Evolutionary conservation across 768 basidiomycete genomes (phyloP), one percentile per base, ranked within the genome.

Genomic region (Macrolepiota dolichaula): DNA sequence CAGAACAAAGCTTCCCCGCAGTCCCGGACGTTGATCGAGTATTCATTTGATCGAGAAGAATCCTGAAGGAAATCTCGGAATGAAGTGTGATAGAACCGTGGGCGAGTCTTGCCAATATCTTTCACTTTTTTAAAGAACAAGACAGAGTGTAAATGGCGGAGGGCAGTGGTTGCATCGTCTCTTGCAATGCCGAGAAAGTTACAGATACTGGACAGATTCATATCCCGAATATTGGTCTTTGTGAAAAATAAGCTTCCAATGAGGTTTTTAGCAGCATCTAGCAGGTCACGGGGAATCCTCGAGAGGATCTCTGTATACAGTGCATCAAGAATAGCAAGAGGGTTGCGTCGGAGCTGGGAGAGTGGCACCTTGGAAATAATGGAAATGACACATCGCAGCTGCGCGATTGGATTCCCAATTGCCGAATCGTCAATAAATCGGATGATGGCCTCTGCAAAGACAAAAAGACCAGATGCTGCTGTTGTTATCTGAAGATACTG

Each of bases 381-480:
- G n/a, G 22, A 50, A 11, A 61, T 47, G 24, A 58, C 49, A 40
- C 51, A 58, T 17, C 52, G 42, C 3, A 62, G 64, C 35, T 37
- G 25, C 9, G 29, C 32, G 4, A 51, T 53, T 3, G 63, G 60
- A 22, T 62, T 57, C 3, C 44, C 19, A 11, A 57, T 35, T 17
- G 12, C 9, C 2, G 29, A n/a, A 57, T 65, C 62, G 11, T 59
- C 68, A 40, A 72, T 58, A 57, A 65, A 72, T 13, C 67, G 64
- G 15, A 69, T 38, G 32, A 67, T 63, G 13, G 65, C 67, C 1
- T 68, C 63, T 1, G 64, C 67, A n/a, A n/a, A n/a, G n/a, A n/a
- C n/a, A n/a, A n/a, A n/a, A n/a, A n/a, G n/a, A n/a, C n/a, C n/a
- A n/a, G n/a, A n/a, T n/a, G n/a, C n/a, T n/a, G n/a, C n/a, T n/a